phyloP scores from a whole-genome alignment of 75 land plant genomes.

The Sequoia sempervirens region DNA sequence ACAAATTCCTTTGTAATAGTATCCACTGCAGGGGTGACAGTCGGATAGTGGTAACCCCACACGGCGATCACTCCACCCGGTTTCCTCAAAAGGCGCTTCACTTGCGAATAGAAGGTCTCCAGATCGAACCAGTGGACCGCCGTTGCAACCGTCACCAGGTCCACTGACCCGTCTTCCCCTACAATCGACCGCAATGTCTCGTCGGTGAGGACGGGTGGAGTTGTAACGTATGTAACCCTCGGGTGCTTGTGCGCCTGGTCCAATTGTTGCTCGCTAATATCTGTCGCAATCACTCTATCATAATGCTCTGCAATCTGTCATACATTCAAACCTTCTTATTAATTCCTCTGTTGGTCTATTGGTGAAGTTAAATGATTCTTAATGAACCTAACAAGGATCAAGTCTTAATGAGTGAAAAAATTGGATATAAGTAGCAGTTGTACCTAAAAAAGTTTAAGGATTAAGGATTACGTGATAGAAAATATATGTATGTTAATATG shows the following conservation, averaged over 20 bases:
- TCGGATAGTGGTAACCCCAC: constrained; percentile 33
- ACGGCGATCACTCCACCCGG: constrained; percentile 17
- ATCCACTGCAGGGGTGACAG: constrained; percentile 36
- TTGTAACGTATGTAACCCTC: constrained; percentile 12
- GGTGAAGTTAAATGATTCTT: too few relatives aligned
- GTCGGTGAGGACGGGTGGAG: background rate
- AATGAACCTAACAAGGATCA: too few relatives aligned
- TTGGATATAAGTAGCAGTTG: too few relatives aligned
- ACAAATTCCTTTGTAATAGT: constrained; percentile 3
- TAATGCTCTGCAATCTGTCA: constrained; percentile 27
- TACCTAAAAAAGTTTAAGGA: too few relatives aligned
- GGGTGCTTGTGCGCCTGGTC: constrained; percentile 17
- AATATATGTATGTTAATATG: too few relatives aligned
- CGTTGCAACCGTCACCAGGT: constrained; percentile 30
- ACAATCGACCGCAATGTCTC: constrained; percentile 8
- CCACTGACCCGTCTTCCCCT: constrained; percentile 22
- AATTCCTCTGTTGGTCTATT: too few relatives aligned
- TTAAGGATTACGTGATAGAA: too few relatives aligned
- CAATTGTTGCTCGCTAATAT: constrained; percentile 24
- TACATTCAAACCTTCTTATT: background rate
- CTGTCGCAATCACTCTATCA: constrained; percentile 29
- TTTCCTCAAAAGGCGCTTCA: constrained; percentile 15
- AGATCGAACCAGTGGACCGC: constrained; percentile 45
- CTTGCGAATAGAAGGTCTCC: constrained; percentile 26
- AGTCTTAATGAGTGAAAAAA: too few relatives aligned